Conservation (phyloP, 2,329 filamentous ascomycete genomes). For the Fusarium sp. region DNA sequence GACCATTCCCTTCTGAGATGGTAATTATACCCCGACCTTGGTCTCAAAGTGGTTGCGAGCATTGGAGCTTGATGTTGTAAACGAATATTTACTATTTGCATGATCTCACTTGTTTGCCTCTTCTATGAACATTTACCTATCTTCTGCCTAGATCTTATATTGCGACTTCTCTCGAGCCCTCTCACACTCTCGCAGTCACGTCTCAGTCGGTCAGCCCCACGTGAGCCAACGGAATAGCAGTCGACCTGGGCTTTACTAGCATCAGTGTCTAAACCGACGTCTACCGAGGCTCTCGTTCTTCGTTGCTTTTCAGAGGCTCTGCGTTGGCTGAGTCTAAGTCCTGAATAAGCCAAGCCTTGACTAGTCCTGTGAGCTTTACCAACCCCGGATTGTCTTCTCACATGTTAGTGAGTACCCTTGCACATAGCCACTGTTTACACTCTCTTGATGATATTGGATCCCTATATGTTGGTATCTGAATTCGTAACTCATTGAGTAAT, state of each 20-base stretch:
- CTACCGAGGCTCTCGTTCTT: slow-evolving; percentile 24
- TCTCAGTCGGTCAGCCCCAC: slow-evolving; percentile 29
- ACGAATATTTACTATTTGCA: slow-evolving; percentile 7
- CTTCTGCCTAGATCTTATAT: background rate
- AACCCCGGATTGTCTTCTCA: slow-evolving; percentile 38
- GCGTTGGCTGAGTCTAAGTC: background rate
- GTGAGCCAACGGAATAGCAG: slow-evolving; percentile 36
- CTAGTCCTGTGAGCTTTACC: slow-evolving; percentile 13
- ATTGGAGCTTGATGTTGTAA: slow-evolving; percentile 16
- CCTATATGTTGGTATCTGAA: background rate
- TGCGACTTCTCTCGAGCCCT: slow-evolving; percentile 25
- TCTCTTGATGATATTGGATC: slow-evolving; percentile 2
- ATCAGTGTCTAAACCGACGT: slow-evolving; percentile 24
- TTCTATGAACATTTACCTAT: background rate
- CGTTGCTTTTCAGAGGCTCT: slow-evolving; percentile 11
- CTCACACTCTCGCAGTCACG: slow-evolving; percentile 29
- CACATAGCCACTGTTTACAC: slow-evolving; percentile 4
- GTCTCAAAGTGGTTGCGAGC: slow-evolving; percentile 8
- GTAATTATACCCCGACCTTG: slow-evolving; percentile 2
- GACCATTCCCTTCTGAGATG: slow-evolving; percentile 32
- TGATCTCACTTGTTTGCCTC: background rate
- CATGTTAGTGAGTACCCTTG: slow-evolving; percentile 37
- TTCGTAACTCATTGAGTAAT: slow-evolving; percentile 11
- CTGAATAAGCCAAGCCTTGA: slow-evolving; percentile 17
- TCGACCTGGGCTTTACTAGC: slow-evolving; percentile 18